Conservation (phyloP, 345 rosid genomes). For the Acer yangbiense region DNA sequence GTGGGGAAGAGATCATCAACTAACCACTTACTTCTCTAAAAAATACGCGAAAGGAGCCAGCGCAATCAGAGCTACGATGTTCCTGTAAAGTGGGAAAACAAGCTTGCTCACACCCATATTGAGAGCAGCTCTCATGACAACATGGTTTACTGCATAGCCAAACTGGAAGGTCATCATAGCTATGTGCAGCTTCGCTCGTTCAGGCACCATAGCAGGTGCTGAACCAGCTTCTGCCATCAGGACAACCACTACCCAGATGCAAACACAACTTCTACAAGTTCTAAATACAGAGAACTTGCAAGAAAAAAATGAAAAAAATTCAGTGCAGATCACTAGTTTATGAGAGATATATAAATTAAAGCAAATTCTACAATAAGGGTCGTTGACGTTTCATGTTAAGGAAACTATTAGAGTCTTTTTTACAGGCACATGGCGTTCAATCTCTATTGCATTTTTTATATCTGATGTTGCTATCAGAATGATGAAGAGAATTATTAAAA, state of each 20-base stretch:
- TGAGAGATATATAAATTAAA: not conserved
- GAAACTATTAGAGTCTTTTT: not conserved
- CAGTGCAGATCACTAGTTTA: not conserved
- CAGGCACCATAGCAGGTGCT: slow-evolving; percentile 29
- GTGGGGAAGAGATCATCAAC: not conserved
- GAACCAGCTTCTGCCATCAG: slow-evolving; percentile 29
- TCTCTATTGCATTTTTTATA: not conserved
- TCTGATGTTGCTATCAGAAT: not conserved
- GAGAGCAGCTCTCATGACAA: slow-evolving; percentile 62
- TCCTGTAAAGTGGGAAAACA: slow-evolving; percentile 69
- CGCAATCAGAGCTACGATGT: slow-evolving; percentile 56
- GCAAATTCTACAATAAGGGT: not conserved
- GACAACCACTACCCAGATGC: slow-evolving; percentile 4
- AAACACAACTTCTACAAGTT: not conserved
- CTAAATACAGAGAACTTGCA: not conserved
- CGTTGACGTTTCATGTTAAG: not conserved
- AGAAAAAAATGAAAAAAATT: not conserved
- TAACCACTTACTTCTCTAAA: slow-evolving; percentile 53
- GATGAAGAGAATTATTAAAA: not conserved
- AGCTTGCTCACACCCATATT: slow-evolving; percentile 78
- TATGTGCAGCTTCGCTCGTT: slow-evolving; percentile 55
- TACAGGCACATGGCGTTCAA: not conserved
- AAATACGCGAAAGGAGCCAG: slow-evolving; percentile 65
- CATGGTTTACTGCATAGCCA: slow-evolving; percentile 70
- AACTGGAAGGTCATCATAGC: slow-evolving; percentile 66